Evolutionary conservation across 164 flowering plant species (phyloP).

Genomic region (Buxus sempervirens): DNA sequence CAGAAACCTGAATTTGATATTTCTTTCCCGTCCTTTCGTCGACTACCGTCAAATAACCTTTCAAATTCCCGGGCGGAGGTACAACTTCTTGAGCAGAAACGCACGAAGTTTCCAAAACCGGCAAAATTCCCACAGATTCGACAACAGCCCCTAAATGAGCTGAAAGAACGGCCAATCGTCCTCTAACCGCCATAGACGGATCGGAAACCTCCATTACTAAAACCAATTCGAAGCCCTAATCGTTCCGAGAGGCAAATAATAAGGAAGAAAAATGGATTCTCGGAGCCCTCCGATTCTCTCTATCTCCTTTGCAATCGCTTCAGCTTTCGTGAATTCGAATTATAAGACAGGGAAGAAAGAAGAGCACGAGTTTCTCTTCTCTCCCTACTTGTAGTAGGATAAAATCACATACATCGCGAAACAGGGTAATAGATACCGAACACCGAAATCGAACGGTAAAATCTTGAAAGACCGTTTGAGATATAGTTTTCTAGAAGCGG

Average conservation of each 20-base stretch:
- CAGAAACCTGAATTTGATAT: slow-evolving; percentile 66
- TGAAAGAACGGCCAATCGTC: slow-evolving; percentile 62
- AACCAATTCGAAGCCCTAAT: not conserved
- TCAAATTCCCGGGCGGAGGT: slow-evolving; percentile 56
- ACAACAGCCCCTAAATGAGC: slow-evolving; percentile 44
- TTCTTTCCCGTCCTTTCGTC: slow-evolving; percentile 83
- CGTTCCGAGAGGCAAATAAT: not conserved
- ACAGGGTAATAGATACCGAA: too few relatives aligned
- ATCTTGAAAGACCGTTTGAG: too few relatives aligned
- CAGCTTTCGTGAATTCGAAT: not conserved
- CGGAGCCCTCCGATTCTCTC: not conserved
- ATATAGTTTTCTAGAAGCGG: too few relatives aligned
- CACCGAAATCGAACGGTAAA: too few relatives aligned
- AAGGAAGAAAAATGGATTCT: not conserved
- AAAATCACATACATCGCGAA: too few relatives aligned
- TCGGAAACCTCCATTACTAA: slow-evolving; percentile 24
- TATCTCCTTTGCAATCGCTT: not conserved
- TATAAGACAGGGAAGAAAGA: too few relatives aligned
- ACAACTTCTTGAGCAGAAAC: slow-evolving; percentile 46
- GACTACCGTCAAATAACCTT: slow-evolving; percentile 55
- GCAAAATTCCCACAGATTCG: slow-evolving; percentile 5
- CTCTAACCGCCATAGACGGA: slow-evolving; percentile 36
- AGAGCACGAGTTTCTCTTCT: too few relatives aligned
- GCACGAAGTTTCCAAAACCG: slow-evolving; percentile 36
- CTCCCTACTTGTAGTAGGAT: too few relatives aligned